Conservation (phyloP, 2,329 filamentous ascomycete genomes). For the Aquanectria penicillioides region DNA sequence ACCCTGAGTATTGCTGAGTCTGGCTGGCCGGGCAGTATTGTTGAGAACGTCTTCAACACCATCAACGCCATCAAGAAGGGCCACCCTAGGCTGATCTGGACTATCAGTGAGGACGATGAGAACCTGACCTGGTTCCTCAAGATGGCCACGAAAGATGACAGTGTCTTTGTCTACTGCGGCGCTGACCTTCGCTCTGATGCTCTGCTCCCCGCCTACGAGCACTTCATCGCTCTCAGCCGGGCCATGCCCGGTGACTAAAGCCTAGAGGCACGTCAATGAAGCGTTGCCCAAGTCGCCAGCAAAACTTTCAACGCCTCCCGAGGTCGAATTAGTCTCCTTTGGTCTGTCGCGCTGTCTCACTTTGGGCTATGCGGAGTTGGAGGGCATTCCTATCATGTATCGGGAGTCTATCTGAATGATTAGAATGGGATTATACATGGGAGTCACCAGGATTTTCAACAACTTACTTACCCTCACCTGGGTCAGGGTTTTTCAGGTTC, state of each 20-base stretch:
- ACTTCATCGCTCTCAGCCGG: conserved; percentile 84
- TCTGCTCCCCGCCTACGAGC: conserved; percentile 82
- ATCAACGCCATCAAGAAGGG: conserved; percentile 97
- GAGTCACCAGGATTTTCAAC: conserved; percentile 20
- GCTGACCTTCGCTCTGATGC: conserved; percentile 80
- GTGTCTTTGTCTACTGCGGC: conserved; percentile 97
- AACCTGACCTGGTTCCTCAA: conserved; percentile 99
- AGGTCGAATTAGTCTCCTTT: conserved; percentile 55
- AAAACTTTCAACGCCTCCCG: conserved; percentile 53
- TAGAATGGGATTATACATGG: conserved; percentile 18
- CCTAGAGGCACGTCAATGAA: conserved; percentile 84
- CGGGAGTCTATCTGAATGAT: conserved; percentile 3
- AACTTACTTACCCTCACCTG: conserved; percentile 11
- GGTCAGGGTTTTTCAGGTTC: not conserved
- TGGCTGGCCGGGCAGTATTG: conserved; percentile 93
- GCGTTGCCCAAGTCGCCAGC: conserved; percentile 77
- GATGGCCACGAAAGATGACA: conserved; percentile 92
- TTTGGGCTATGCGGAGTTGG: conserved; percentile 86
- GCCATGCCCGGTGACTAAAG: conserved; percentile 91
- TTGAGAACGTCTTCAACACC: conserved; percentile 94
- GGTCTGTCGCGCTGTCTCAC: conserved; percentile 72
- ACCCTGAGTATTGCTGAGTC: conserved; percentile 94
- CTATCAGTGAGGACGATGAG: conserved; percentile 95
- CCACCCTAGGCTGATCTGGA: conserved; percentile 91
- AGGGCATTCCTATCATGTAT: conserved; percentile 76